These are phyloP conservation scores for Colletotrichum zoysiae DNA, from an alignment of 2,329 filamentous ascomycete species.

Conservation along the genomic window DNA sequence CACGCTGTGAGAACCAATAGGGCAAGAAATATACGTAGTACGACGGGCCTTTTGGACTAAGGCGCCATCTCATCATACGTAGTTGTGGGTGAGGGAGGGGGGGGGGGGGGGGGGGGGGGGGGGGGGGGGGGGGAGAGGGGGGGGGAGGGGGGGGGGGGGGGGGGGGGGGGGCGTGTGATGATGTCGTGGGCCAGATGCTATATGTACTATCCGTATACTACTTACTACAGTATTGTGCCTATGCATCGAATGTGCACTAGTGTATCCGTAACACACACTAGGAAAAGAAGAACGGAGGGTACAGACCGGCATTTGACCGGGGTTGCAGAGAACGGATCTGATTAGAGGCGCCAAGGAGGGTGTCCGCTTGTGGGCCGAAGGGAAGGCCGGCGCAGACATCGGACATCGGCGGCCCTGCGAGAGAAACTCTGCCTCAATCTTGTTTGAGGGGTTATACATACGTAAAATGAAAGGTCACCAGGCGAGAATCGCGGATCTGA, in stretches of 20 bases:
- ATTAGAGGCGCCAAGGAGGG: slow-evolving; percentile 33
- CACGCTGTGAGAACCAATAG: slow-evolving; percentile 35
- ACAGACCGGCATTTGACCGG: slow-evolving; percentile 28
- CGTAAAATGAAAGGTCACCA: slow-evolving; percentile 1
- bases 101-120: no score
- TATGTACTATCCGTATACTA: not conserved
- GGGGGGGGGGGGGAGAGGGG: no score
- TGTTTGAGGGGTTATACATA: not conserved
- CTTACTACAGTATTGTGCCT: no score
- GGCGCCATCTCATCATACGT: slow-evolving; percentile 39
- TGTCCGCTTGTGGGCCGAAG: slow-evolving; percentile 37
- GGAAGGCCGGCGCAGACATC: slow-evolving; percentile 16
- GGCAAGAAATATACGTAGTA: slow-evolving; percentile 27
- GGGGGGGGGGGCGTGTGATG: slow-evolving; percentile 22
- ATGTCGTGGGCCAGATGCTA: slow-evolving; percentile 31
- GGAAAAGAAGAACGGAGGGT: slow-evolving; percentile 8
- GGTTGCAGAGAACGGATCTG: slow-evolving; percentile 32
- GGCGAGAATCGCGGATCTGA: slow-evolving; percentile 36
- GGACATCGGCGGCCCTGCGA: slow-evolving; percentile 3
- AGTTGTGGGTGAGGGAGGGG: slow-evolving; percentile 9
- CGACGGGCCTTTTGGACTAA: slow-evolving; percentile 27
- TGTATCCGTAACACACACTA: not conserved
- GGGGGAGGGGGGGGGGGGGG: slow-evolving; percentile 3
- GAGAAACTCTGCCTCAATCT: slow-evolving; percentile 4
- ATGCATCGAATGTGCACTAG: no score